Base-by-base conservation (phyloP, 495 filamentous ascomycete species). In the Entonaema liquescens region DNA sequence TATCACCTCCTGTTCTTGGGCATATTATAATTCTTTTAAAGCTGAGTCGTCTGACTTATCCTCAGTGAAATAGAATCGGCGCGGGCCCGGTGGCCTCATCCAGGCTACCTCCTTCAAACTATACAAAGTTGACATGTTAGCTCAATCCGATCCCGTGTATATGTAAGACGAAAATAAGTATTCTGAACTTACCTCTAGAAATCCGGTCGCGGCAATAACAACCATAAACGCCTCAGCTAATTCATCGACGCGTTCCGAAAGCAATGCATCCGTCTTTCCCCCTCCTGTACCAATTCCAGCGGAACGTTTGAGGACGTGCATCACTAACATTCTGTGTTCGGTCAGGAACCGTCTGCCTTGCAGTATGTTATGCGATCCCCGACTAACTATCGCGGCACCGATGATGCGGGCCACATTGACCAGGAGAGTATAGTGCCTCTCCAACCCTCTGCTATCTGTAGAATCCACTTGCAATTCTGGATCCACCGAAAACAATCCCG, bases 251-350 rank as follows among this genome's bases (percentile, higher is more conserved):
- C 79, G 79, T 36, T 83, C 81, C 56, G 83, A 81, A 17, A 85
- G 77, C 56, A 40, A 56, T 25, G 68, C 71, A 64, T 79, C 79
- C 71, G 67, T 65, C 62, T 66, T 79, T 52, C 47, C 74, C 25
- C 38, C 62, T 59, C 58, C 70, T 61, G 84, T 84, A 2, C 93
- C 93, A 65, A 97, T 92, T 40, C 89, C 91, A 1, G 92, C 93
- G 76, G 90, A 91, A 52, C 93, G 85, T 80, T 99, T 99, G 75
- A 98, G 92, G n/a, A 96, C 88, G 19, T 93, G 90, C 67, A 96
- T 88, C 65, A 97, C 90, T 67, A 91, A 84, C 65, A 87, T 85
- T 60, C 95, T 82, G 76, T 97, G 94, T 68, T 95, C 91, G 21
- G 83, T 79, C 58, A 98, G 80, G 79, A 99, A 98, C 15, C 79